These are phyloP conservation scores for Metschnikowia chrysomelidarum DNA, from an alignment of 805 yeast species.

Conservation along the genomic window DNA sequence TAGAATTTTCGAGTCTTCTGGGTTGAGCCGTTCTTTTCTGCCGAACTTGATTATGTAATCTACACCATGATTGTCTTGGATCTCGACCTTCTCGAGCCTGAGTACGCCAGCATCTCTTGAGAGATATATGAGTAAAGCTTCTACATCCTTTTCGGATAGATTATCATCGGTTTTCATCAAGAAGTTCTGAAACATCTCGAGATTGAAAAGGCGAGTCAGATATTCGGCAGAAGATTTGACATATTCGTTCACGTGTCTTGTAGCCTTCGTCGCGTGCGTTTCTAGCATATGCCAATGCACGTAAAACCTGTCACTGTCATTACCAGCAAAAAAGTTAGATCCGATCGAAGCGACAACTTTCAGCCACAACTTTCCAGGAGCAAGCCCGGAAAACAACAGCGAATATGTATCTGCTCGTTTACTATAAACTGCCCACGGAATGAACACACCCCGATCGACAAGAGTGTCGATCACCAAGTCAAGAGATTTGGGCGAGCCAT, in stretches of 20 bases:
- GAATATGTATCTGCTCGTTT: slow-evolving; percentile 1
- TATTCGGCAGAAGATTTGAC: slow-evolving; percentile 16
- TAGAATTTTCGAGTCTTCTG: slow-evolving; percentile 32
- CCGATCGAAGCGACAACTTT: slow-evolving; percentile 4
- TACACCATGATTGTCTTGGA: slow-evolving; percentile 11
- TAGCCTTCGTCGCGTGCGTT: slow-evolving; percentile 5
- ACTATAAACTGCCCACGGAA: slow-evolving; percentile 18
- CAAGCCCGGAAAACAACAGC: slow-evolving; percentile 9
- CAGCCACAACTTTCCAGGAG: slow-evolving; percentile 12
- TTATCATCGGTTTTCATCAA: slow-evolving; percentile 8
- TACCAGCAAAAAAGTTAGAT: slow-evolving; percentile 1
- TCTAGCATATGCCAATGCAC: slow-evolving; percentile 23
- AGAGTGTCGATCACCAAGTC: slow-evolving; percentile 26
- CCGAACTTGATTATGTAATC: slow-evolving; percentile 21
- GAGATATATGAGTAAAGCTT: slow-evolving; percentile 27
- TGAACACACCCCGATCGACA: slow-evolving; percentile 12
- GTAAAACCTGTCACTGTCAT: slow-evolving; percentile 21
- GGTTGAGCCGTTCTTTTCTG: slow-evolving; percentile 16
- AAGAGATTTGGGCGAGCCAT: slow-evolving; percentile 33
- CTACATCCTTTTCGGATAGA: slow-evolving; percentile 25
- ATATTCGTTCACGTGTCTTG: slow-evolving; percentile 1
- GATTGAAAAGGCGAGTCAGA: slow-evolving; percentile 18
- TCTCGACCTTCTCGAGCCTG: neutral
- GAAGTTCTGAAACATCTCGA: slow-evolving; percentile 11
- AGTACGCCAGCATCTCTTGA: slow-evolving; percentile 23